Base-by-base conservation (phyloP, 1,284 basidiomycete genomes). In the Wallemia mellicola region DNA sequence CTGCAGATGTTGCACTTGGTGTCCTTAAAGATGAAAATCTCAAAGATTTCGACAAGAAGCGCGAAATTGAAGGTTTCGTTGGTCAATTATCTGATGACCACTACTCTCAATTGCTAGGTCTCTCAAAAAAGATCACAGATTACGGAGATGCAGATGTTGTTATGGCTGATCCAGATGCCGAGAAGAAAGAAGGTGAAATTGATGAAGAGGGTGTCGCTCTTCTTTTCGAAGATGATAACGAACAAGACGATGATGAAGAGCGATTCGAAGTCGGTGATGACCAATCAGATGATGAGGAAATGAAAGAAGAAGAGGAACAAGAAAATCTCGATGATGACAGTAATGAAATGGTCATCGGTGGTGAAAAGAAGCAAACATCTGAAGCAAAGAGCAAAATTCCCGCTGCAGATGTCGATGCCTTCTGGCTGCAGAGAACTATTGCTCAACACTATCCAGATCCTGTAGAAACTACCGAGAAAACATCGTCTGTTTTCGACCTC, bases 31-130 rank as follows among this genome's bases (percentile, higher is more conserved):
- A 81, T 66, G 88, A 94, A 63, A 74, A 76, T 62, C 70, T 91
- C 73, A 94, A 91, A 72, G 92, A 98, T 70, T 87, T 95, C 66
- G 94, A 98, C 76, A 92, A 92, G 76, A 94, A 95, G 72, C 86
- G 81, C 71, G 89, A 95, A 67, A 79, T 92, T 27, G 83, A 95
- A 70, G 79, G 80, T 15, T 77, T 96, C 58, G 68, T 92, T 2
- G 79, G 85, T 0, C 63, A 76, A 0, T 68, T 94, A 14, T 71
- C 77, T 14, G 79, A 77, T 65, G 91, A 95, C 63, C 68, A 73
- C 2, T 98, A 96, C 69, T 78, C 81, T 17, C 85, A 91, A 70
- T 76, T 98, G 57, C 74, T 95, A 63, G 83, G 76, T 65, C 74
- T 98, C 56, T 79, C 82, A 60, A 96, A 96, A 74, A 96, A 95